Conservation (phyloP, 306 rosid species). For the Lathyrus aphaca region DNA sequence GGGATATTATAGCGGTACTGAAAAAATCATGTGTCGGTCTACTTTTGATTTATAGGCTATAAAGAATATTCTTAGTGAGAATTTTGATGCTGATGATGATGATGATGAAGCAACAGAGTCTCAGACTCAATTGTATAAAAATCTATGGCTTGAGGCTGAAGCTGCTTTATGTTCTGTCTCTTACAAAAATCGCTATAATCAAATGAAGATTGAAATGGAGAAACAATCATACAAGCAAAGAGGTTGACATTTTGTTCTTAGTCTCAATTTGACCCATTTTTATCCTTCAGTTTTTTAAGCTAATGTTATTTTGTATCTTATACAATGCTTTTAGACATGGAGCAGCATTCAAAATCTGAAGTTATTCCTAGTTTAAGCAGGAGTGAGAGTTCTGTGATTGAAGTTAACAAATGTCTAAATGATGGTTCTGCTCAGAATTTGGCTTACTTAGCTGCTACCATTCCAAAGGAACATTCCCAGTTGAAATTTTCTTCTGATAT, state of each 20-base stretch:
- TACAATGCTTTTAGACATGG: constrained; percentile 45
- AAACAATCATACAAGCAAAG: constrained; percentile 43
- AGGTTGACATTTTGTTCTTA: constrained; percentile 51
- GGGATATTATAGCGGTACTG: background rate
- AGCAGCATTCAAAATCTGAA: constrained; percentile 43
- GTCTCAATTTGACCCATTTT: constrained; percentile 13
- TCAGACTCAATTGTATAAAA: constrained; percentile 66
- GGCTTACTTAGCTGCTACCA: constrained; percentile 33
- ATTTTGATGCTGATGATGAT: constrained; percentile 41
- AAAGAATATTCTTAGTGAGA: constrained; percentile 71
- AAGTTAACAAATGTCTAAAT: constrained; percentile 42
- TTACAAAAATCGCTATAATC: constrained; percentile 73
- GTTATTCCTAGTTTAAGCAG: constrained; percentile 42
- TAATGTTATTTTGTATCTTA: constrained; percentile 36
- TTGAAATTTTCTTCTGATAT: constrained; percentile 42
- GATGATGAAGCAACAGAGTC: constrained; percentile 58
- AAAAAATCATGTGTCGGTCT: constrained; percentile 15
- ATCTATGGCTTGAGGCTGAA: constrained; percentile 97
- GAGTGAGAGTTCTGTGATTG: constrained; percentile 41
- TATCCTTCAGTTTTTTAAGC: constrained; percentile 22
- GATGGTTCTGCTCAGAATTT: constrained; percentile 41
- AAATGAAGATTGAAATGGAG: constrained; percentile 77
- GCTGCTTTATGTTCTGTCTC: constrained; percentile 75
- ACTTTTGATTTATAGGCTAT: constrained; percentile 61
- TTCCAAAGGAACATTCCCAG: constrained; percentile 37